Base-by-base conservation (phyloP, 495 filamentous ascomycete species). In the Pyronema omphalodes region DNA sequence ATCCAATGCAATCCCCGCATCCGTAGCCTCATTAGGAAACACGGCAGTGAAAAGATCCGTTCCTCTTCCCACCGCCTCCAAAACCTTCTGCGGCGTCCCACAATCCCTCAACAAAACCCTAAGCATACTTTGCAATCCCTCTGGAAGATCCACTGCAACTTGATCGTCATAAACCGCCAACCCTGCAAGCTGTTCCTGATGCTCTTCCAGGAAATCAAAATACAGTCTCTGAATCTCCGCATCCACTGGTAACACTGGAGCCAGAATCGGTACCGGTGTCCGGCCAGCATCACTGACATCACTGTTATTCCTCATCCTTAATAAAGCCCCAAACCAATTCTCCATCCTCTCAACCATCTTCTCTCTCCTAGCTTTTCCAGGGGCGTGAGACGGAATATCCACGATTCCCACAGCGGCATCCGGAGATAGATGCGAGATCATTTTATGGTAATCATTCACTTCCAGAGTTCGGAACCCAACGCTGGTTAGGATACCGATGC, bases 321-420 rank as follows among this genome's bases (percentile, higher is more conserved):
- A 70, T 34, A 89, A 65, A 37, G 79, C 71, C 14, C 74, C 72
- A 15, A 86, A 72, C 78, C 80, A 93, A 9, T 71, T 70, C 59
- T 84, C 80, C 0, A 86, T 93, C 48, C 91, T 71, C 58, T 93
- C 86, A 3, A 77, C 81, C 83, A 95, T 95, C 66, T 84, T 88
- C 7, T 76, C 75, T 15, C 76, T 74, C 36, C 88, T 71, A 58
- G 87, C 91, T 23, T 71, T 67, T 9, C 82, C 81, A 0, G 85
- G 77, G 1, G 59, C 53, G 19, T 76, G 71, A 50, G 77, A 71
- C 0, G 82, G 75, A 23, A 94, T 68, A 67, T 98, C 91, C 12
- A 80, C 80, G 49, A 94, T 68, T 0, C 78, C 80, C 19, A 98
- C 73, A 37, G 79, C 77, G 49, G 94, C 82, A 68, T 96, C 91